phyloP scores from a whole-genome alignment of 768 basidiomycete species.

The Hygrophorus pudorinus region DNA sequence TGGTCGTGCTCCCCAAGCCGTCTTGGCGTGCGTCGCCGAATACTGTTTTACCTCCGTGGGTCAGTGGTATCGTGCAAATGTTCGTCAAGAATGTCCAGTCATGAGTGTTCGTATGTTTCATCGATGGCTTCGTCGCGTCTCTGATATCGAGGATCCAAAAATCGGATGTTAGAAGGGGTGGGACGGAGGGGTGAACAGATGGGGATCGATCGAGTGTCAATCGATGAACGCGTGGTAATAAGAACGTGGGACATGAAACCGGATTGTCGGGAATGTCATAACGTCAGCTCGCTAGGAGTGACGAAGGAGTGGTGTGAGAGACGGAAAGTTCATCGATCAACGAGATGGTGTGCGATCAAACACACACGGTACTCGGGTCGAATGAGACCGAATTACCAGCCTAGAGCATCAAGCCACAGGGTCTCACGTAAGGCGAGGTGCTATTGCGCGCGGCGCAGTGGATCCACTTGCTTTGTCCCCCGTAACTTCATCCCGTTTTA shows the following conservation, averaged over 20 bases:
- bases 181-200: neutral
- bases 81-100: constrained; percentile 9
- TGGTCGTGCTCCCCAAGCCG: neutral
- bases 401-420: constrained; percentile 20
- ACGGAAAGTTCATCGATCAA: constrained; percentile 35
- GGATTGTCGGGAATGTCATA: constrained; percentile 3
- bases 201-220: neutral
- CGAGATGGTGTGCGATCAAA: constrained; percentile 27
- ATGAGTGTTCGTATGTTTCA: constrained; percentile 5
- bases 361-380: constrained; percentile 17
- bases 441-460: constrained; percentile 17
- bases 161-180: neutral
- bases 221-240: constrained; percentile 13
- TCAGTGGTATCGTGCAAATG: neutral
- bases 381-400: constrained; percentile 12
- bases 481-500: constrained; percentile 18
- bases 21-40: constrained; percentile 5
- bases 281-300: constrained; percentile 23
- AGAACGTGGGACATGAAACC: constrained; percentile 12
- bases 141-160: neutral
- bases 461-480: constrained; percentile 13
- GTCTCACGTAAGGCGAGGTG: constrained; percentile 6
- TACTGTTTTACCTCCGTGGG: neutral
- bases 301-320: constrained; percentile 16
- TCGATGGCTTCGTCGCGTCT: constrained; percentile 1